Conservation (phyloP, 2,329 filamentous ascomycete genomes). For the Conoideocrella luteorostrata region DNA sequence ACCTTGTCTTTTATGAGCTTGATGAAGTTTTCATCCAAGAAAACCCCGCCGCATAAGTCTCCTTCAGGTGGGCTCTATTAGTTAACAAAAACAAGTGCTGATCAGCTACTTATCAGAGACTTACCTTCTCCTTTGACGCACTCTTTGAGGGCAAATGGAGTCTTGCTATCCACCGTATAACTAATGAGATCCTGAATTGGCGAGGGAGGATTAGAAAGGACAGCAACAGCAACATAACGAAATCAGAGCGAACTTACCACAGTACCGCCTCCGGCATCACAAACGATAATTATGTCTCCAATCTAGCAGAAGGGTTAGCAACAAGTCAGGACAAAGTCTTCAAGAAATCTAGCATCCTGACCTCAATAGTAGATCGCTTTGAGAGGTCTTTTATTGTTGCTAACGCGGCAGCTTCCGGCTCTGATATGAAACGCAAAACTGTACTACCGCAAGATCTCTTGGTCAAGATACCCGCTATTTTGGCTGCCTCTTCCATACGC, state of each 20-base stretch:
- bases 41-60: constrained; percentile 31
- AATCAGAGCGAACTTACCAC: constrained; percentile 23
- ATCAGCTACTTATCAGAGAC: constrained; percentile 1
- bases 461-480: constrained; percentile 29
- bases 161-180: constrained; percentile 20
- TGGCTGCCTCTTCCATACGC: constrained; percentile 30
- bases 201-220: too few relatives aligned
- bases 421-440: constrained; percentile 27
- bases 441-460: constrained; percentile 22
- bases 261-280: constrained; percentile 31
- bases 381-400: constrained; percentile 25
- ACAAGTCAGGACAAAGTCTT: neutral
- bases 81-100: neutral
- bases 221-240: too few relatives aligned
- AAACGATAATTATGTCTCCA: constrained; percentile 23
- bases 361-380: constrained; percentile 15
- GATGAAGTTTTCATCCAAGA: constrained; percentile 33
- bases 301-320: constrained; percentile 6
- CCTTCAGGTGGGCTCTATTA: constrained; percentile 17
- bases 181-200: constrained; percentile 34
- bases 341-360: neutral
- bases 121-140: constrained; percentile 30
- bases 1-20: constrained; percentile 21
- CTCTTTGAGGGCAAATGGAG: constrained; percentile 27
- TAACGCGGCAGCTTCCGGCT: constrained; percentile 40